phyloP scores from a whole-genome alignment of 2,329 filamentous ascomycete species.

The Neonectria magnoliae region DNA sequence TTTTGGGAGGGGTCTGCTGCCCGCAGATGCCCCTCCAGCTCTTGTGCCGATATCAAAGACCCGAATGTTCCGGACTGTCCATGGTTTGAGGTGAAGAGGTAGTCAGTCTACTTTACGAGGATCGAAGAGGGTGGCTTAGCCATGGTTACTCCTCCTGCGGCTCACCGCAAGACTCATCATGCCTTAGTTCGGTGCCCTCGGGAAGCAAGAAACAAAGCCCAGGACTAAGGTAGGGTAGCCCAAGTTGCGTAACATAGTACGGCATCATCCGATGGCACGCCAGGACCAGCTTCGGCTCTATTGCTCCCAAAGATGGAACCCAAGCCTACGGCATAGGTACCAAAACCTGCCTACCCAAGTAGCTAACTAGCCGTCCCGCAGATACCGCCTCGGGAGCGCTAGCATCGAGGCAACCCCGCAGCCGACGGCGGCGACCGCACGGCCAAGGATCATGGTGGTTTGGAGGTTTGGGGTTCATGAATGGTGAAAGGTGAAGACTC shows the following conservation, averaged over 20 bases:
- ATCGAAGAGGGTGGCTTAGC: not conserved
- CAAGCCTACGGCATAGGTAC: not conserved
- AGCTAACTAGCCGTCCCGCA: constrained; percentile 1
- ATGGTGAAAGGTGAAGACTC: constrained; percentile 5
- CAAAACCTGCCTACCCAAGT: constrained; percentile 20
- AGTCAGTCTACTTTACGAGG: too few relatives aligned
- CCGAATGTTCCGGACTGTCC: not conserved
- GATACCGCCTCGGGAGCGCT: constrained; percentile 36
- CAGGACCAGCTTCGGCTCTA: not conserved
- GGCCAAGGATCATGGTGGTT: constrained; percentile 30
- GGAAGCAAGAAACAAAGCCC: constrained; percentile 2
- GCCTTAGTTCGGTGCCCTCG: constrained; percentile 16
- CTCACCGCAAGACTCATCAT: constrained; percentile 10
- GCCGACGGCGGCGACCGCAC: constrained; percentile 15
- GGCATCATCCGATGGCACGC: constrained; percentile 17
- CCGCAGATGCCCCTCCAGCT: constrained; percentile 21
- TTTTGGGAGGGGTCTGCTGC: constrained; percentile 4
- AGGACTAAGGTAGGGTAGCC: not conserved
- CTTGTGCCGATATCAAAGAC: not conserved
- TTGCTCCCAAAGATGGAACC: not conserved
- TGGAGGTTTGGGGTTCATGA: constrained; percentile 4
- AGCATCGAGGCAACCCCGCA: constrained; percentile 40
- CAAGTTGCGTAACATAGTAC: not conserved
- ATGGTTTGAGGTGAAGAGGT: not conserved
- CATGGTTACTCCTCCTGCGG: not conserved